These are phyloP conservation scores for Vitis vinifera DNA, from an alignment of 164 flowering plant genomes.

Conservation along the genomic window DNA sequence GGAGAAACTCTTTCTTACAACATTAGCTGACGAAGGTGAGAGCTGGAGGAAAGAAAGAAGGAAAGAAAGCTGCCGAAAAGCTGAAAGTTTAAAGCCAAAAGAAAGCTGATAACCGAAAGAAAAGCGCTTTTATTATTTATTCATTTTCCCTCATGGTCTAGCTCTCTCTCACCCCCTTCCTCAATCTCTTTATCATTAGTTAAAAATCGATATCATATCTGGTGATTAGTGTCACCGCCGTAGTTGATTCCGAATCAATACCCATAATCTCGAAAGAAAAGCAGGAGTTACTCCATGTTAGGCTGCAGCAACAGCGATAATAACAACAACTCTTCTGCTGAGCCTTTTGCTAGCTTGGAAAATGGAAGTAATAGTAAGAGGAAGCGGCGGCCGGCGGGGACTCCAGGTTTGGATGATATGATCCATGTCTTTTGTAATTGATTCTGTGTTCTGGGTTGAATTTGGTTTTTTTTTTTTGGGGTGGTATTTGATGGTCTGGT, in stretches of 20 bases:
- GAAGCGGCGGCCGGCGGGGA: conserved; percentile 76
- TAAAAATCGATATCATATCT: background rate
- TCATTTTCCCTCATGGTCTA: too few relatives aligned
- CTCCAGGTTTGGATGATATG: conserved; percentile 50
- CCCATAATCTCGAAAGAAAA: background rate
- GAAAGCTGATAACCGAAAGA: conserved; percentile 23
- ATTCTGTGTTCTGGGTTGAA: too few relatives aligned
- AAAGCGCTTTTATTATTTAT: conserved; percentile 18
- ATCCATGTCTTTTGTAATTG: background rate
- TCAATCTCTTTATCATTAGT: conserved; percentile 1
- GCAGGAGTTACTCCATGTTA: conserved; percentile 35
- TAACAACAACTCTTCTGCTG: conserved; percentile 30
- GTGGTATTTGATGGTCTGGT: background rate
- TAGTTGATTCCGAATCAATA: too few relatives aligned
- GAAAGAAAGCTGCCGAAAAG: conserved; percentile 17
- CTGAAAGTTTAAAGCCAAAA: conserved; percentile 25
- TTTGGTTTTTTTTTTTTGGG: background rate
- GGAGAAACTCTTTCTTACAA: conserved; percentile 10
- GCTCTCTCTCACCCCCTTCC: conserved; percentile 1
- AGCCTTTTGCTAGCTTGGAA: conserved; percentile 43
- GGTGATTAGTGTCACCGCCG: too few relatives aligned
- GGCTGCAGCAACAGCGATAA: conserved; percentile 8
- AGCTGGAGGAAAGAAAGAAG: conserved; percentile 19
- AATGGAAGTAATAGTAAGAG: conserved; percentile 51
- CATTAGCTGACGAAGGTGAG: conserved; percentile 27